phyloP scores from a whole-genome alignment of 805 yeast genomes.

The Lipomyces yamanashiensis region DNA sequence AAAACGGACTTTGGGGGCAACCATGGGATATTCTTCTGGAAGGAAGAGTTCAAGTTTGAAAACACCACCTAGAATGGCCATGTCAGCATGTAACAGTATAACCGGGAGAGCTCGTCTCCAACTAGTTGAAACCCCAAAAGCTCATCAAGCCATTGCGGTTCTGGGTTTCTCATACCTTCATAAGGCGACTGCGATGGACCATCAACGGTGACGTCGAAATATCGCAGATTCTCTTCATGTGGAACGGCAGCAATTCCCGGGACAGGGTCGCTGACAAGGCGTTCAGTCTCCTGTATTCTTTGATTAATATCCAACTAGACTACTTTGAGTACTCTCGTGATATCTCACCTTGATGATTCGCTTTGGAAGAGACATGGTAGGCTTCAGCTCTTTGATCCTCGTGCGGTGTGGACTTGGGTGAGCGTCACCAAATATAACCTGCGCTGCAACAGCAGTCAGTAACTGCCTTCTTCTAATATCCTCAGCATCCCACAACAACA shows the following conservation, averaged over 20 bases:
- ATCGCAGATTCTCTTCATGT: constrained; percentile 89
- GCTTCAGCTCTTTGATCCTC: background rate
- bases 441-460: background rate
- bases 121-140: no score
- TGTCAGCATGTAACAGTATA: no score
- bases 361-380: constrained; percentile 66
- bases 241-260: constrained; percentile 95
- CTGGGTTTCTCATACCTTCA: constrained; percentile 56
- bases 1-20: constrained; percentile 92
- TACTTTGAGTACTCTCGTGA: background rate
- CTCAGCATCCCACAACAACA: no score
- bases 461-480: background rate
- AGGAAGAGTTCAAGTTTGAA: constrained; percentile 84
- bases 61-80: constrained; percentile 49
- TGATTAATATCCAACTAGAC: background rate
- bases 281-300: constrained; percentile 81
- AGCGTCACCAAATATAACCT: background rate
- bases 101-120: no score
- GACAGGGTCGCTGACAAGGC: constrained; percentile 90
- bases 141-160: no score
- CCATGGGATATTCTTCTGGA: constrained; percentile 92
- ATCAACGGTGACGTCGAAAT: constrained; percentile 87
- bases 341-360: constrained; percentile 76
- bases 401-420: background rate
- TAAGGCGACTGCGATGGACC: constrained; percentile 94